A percentile compares a stretch with the other conserved stretches of the same genome.
Conservation (phyloP, 1,284 basidiomycete species). For the Fomitopsis schrenkii region DNA sequence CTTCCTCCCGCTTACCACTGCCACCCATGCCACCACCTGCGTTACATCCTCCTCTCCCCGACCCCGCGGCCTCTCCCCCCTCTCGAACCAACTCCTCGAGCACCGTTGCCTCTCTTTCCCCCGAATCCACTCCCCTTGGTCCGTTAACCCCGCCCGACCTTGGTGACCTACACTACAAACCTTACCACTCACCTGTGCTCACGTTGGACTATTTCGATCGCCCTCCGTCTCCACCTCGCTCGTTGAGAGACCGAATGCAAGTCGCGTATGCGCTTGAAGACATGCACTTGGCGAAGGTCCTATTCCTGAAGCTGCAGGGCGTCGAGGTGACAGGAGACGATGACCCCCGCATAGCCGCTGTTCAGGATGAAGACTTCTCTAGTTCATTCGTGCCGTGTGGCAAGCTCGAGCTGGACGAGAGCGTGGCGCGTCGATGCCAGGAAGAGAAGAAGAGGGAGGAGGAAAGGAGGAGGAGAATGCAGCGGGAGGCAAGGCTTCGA, state of each 20-base stretch:
- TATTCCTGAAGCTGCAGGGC: conserved; percentile 56
- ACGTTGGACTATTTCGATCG: conserved; percentile 35
- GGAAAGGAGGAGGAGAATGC: conserved; percentile 34
- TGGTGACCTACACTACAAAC: conserved; percentile 6
- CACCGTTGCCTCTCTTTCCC: conserved; percentile 28
- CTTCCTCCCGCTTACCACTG: conserved; percentile 18
- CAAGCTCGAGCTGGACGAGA: conserved; percentile 44
- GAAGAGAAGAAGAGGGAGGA: conserved; percentile 28
- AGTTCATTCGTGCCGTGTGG: conserved; percentile 54
- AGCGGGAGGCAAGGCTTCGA: conserved; percentile 39
- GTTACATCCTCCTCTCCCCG: conserved; percentile 12
- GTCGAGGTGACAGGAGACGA: conserved; percentile 52
- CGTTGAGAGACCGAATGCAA: conserved; percentile 60
- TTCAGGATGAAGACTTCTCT: conserved; percentile 64
- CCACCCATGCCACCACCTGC: conserved; percentile 12
- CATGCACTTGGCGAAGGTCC: conserved; percentile 58
- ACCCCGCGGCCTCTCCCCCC: conserved; percentile 17
- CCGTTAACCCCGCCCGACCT: conserved; percentile 26
- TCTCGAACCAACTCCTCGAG: conserved; percentile 18
- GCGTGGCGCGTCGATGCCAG: conserved; percentile 31
- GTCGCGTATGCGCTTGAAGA: conserved; percentile 62
- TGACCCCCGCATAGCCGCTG: conserved; percentile 58
- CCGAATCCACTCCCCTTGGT: conserved; percentile 19
- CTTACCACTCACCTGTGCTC: conserved; percentile 4
- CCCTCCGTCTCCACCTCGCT: conserved; percentile 42